Base-by-base conservation (phyloP, 2,329 filamentous ascomycete genomes). In the Beauveria medogensis region DNA sequence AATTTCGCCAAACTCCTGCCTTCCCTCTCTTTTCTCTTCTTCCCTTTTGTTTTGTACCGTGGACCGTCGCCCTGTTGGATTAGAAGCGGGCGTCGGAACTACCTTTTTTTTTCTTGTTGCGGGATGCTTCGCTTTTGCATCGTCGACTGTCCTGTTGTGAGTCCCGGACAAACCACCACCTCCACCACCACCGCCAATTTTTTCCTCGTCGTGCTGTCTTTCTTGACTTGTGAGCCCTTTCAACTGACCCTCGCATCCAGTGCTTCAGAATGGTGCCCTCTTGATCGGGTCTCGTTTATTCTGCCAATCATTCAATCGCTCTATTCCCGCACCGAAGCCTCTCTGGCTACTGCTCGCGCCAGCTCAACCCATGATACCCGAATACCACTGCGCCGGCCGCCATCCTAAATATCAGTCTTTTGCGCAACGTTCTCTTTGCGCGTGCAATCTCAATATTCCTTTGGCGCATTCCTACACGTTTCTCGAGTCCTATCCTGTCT, bases 301-400 rank as follows among this genome's bases (percentile, higher is more conserved):
- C 34, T 41, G 22, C 41, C 7, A 26, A 54, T 43, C 22, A 14
- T 30, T 51, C 46, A 50, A 51, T 51, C 55, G 46, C 55, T 58
- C 51, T 28, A 3, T 24, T 41, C 28, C 30, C 22, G 22, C 20
- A 12, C 55, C 55, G 37, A 34, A 30, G 43, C 24, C 9, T 43
- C 46, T 28, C 37, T 30, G 40, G n/a, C 26, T 24, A 46, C 46
- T 20, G 40, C 37, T 44, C 48, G 37, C 56, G 37, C 37, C 40
- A 14, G 48, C 48, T 46, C 48, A 40, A 34, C n/a, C 12, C 26
- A 52, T 52, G 48, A 59, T 46, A 59, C 37, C 56, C 40, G 12
- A 34, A 51, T 9, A 53, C 48, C 43, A 37, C 30, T 47, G 56
- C 56, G 56, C 56, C 48, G 56, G 56, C 37, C 56, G 56, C 56